Evolutionary conservation across 441 rosid species (phyloP), one percentile per base, ranked within the genome.

Genomic region (Eruca vesicaria): DNA sequence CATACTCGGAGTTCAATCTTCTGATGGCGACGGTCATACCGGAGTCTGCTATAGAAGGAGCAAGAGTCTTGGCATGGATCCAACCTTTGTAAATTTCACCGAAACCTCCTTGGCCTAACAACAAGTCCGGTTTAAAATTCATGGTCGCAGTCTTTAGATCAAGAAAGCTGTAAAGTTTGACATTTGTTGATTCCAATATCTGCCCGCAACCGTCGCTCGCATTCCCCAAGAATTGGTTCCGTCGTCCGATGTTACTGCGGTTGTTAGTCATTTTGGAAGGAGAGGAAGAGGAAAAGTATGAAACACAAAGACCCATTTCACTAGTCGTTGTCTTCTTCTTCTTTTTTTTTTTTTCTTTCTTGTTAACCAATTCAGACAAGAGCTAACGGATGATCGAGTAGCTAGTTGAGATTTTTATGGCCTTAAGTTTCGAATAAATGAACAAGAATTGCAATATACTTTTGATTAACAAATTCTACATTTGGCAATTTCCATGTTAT

Each of bases 21-120:
- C 81, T 87, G 55, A 87, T 72, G 21, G 90, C 90, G 45, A 85
- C 88, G 56, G 41, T 56, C 71, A 81, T 77, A 59, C 88, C 90
- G 12, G 65, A 66, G 48, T 86, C 88, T 63, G 73, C 41, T 68
- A 69, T 81, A 29, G 87, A 82, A 43, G 90, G 90, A 19, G 77
- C 71, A 3, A 82, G 63, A 48, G 86, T 79, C 79, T 73, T 83
- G 5, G 67, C 78, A 62, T 87, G 85, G 7, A 87, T 55, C 89
- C 91, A 87, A 43, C 91, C 89, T 79, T 79, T 84, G 75, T 75
- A 87, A 38, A 87, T 89, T 71, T 72, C 80, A 5, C 89, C 89
- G 15, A 81, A 84, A 14, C 86, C 85, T 63, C 91, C 91, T 71
- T 87, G 85, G 6, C 89, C 89, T 81, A 87, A 65, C 76, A 85